Evolutionary conservation across 768 basidiomycete species (phyloP).

Genomic region (Collybia sordida): DNA sequence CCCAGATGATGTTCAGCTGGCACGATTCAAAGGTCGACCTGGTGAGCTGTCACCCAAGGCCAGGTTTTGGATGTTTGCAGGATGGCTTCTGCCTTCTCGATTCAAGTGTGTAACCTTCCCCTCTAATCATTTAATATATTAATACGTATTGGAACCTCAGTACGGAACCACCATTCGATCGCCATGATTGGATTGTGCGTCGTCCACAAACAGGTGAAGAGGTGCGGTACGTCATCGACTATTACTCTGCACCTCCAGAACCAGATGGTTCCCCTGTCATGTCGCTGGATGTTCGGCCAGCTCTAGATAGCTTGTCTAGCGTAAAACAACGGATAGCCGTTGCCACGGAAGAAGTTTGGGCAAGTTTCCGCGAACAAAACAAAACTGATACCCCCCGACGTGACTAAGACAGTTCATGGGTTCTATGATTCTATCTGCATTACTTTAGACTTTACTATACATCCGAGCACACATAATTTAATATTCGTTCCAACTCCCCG

Average conservation of each 20-base stretch:
- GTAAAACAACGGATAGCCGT: constrained; percentile 70
- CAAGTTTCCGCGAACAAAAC: constrained; percentile 35
- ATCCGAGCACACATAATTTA: neutral
- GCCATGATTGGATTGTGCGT: constrained; percentile 96
- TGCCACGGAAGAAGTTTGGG: constrained; percentile 72
- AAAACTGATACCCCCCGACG: constrained; percentile 12
- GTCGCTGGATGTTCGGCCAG: constrained; percentile 92
- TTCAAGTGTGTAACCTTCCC: constrained; percentile 69
- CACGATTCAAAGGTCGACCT: constrained; percentile 86
- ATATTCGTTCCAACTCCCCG: too few species aligned
- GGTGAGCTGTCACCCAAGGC: constrained; percentile 96
- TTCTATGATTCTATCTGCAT: too few species aligned
- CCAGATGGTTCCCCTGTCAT: constrained; percentile 93
- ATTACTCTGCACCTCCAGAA: constrained; percentile 91
- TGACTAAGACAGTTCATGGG: neutral
- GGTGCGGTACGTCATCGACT: constrained; percentile 97
- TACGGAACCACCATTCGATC: constrained; percentile 91
- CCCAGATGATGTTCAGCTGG: constrained; percentile 67
- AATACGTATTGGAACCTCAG: constrained; percentile 37
- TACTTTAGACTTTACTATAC: neutral
- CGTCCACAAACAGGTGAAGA: constrained; percentile 77
- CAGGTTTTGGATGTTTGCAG: constrained; percentile 80
- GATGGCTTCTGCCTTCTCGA: constrained; percentile 82
- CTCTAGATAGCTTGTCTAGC: constrained; percentile 82
- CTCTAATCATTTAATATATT: neutral